phyloP scores from a whole-genome alignment of 2,329 filamentous ascomycete species.

The Curvularia eragrostidis region DNA sequence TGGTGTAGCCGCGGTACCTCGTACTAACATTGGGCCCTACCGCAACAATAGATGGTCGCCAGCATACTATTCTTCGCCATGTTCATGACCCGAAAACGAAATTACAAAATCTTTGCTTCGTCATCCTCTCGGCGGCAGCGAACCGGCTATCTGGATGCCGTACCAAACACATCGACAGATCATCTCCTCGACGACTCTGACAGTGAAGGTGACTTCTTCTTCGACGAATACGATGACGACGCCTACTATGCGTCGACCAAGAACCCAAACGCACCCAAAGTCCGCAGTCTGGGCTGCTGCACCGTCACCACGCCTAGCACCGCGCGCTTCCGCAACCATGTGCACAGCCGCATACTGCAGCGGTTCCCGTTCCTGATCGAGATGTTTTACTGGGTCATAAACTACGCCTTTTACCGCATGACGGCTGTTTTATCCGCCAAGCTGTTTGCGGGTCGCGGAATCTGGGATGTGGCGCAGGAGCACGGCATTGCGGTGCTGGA shows the following conservation, averaged over 20 bases:
- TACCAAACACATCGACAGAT: slow-evolving; percentile 49
- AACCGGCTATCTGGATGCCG: slow-evolving; percentile 45
- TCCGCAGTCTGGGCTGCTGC: slow-evolving; percentile 60
- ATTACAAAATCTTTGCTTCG: slow-evolving; percentile 52
- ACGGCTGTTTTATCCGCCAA: slow-evolving; percentile 61
- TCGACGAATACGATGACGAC: slow-evolving; percentile 34
- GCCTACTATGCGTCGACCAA: slow-evolving; percentile 48
- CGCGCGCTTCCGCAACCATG: slow-evolving; percentile 65
- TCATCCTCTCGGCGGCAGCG: slow-evolving; percentile 22
- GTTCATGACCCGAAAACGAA: slow-evolving; percentile 56
- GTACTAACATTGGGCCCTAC: no score
- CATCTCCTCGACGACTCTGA: slow-evolving; percentile 49
- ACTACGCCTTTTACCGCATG: slow-evolving; percentile 68
- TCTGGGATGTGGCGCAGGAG: slow-evolving; percentile 63
- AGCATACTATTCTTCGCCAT: slow-evolving; percentile 58
- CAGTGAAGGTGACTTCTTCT: slow-evolving; percentile 45
- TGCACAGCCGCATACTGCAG: slow-evolving; percentile 68
- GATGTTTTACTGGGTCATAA: slow-evolving; percentile 77
- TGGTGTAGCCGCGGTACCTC: no score
- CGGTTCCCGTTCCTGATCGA: slow-evolving; percentile 74
- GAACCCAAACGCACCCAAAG: slow-evolving; percentile 54
- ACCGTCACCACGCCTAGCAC: slow-evolving; percentile 64
- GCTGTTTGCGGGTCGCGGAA: slow-evolving; percentile 60
- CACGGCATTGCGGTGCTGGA: slow-evolving; percentile 63
- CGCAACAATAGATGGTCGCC: slow-evolving; percentile 57